phyloP scores from a whole-genome alignment of 1,284 basidiomycete genomes.

The Pseudomicrostroma phylloplanum region DNA sequence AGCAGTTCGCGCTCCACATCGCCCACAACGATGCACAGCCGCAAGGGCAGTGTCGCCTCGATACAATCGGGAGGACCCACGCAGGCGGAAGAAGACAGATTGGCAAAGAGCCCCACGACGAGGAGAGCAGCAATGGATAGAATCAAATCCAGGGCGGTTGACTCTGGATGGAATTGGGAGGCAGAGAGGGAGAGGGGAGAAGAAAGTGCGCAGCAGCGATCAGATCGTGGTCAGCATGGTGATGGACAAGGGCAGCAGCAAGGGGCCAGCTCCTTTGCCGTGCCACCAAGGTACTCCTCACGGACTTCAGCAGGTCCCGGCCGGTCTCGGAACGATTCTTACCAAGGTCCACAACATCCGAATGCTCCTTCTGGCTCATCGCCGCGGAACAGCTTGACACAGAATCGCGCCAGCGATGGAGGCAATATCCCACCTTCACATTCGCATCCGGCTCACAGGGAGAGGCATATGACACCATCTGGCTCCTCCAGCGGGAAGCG shows the following conservation, averaged over 20 bases:
- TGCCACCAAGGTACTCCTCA: conserved; percentile 2
- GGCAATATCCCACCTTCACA: background rate
- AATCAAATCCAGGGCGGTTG: conserved; percentile 11
- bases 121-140: conserved; percentile 8
- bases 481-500: background rate
- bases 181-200: conserved; percentile 10
- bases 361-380: no score
- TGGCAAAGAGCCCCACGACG: no score
- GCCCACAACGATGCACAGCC: no score
- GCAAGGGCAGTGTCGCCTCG: no score
- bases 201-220: background rate
- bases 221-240: no score
- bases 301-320: conserved; percentile 3
- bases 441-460: background rate
- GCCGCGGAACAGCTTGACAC: no score
- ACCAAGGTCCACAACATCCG: no score
- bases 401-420: no score
- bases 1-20: no score
- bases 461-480: no score
- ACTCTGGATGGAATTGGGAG: conserved; percentile 13
- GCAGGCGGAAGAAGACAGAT: no score
- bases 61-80: no score
- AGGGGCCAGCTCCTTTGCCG: conserved; percentile 1
- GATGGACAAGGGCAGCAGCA: background rate
- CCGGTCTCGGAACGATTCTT: background rate